phyloP scores from a whole-genome alignment of 139 green algal genomes.

The Micromonas pusilla region DNA sequence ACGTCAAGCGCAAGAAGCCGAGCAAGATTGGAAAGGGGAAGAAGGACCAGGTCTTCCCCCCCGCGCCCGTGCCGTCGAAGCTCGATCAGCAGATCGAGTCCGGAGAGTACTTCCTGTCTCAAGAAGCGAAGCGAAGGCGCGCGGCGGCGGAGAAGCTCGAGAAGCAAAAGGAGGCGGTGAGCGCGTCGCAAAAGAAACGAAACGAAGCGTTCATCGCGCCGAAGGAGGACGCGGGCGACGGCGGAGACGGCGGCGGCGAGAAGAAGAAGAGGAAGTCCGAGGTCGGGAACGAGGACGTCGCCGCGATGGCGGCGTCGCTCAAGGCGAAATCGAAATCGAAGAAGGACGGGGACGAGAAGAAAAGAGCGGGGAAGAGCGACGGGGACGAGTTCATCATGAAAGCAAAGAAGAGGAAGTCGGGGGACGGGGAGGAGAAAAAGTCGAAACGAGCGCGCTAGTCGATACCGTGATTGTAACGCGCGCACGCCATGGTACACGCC shows the following conservation, averaged over 20 bases:
- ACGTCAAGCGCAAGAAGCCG: slow-evolving; percentile 84
- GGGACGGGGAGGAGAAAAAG: neutral
- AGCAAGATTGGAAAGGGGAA: slow-evolving; percentile 65
- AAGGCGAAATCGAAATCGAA: neutral
- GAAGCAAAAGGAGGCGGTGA: slow-evolving; percentile 50
- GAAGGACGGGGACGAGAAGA: neutral
- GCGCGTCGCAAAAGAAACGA: slow-evolving; percentile 55
- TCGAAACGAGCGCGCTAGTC: no score
- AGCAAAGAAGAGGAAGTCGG: slow-evolving; percentile 2
- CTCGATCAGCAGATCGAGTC: slow-evolving; percentile 70
- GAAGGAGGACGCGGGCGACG: neutral
- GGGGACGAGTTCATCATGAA: neutral
- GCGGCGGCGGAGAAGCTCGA: slow-evolving; percentile 45
- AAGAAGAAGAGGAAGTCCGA: neutral
- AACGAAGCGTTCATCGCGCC: slow-evolving; percentile 79
- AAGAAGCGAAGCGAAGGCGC: slow-evolving; percentile 44
- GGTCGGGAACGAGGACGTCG: neutral
- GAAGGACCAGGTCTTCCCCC: slow-evolving; percentile 93
- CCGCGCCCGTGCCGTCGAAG: slow-evolving; percentile 36
- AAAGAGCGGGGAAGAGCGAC: neutral
- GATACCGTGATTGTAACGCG: no score
- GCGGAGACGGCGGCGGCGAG: neutral
- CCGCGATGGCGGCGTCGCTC: neutral
- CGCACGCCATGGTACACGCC: no score
- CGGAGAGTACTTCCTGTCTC: slow-evolving; percentile 91